Base-by-base conservation (phyloP, 108 stramenopile genomes). In the Epithemia pelagica region DNA sequence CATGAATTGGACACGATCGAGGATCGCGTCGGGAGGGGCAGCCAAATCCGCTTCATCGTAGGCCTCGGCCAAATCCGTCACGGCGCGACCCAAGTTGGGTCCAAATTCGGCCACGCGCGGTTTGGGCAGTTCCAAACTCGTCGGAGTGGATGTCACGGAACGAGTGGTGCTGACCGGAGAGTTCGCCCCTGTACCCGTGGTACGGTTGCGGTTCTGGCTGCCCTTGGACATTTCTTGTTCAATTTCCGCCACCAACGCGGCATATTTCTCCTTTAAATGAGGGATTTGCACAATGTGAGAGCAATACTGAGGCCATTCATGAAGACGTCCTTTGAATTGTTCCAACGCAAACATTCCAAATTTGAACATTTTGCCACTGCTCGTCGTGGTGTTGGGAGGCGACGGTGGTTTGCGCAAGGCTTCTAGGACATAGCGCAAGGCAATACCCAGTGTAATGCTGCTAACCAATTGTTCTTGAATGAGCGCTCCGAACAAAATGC, bases 291-390 rank as follows among this genome's bases (percentile, higher is more conserved):
- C 94, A 75, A 99, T 93, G 77, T 97, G 97, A 21, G 92, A 93
- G 74, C 97, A 97, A 76, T 97, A 97, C 75, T 99, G 98, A 1
- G 98, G 98, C 98, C 98, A 99, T 81, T 98, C 99, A 58, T 92
- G 87, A 22, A 97, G 83, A 22, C 96, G 85, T 25, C 84, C 84
- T 79, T 96, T 96, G 78, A 98, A 96, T 75, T 97, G 96, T 69
- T 99, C 97, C 61, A 98, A 73, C 8, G 99, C 96, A 78, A 96
- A 95, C 93, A 98, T 96, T 29, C 99, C 97, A 67, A 99, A 99
- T 20, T 95, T 79, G 75, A 98, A 99, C 96, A 97, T 96, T 64
- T 98, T 98, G 3, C 94, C 94, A 62, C 82, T 91, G 61, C 78
- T 82, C 22, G 78, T 80, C 3, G 76, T 75, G 21, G 76, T 59